Conservation (phyloP, 140 eudicot species). For the Ambrosia hybrid region DNA sequence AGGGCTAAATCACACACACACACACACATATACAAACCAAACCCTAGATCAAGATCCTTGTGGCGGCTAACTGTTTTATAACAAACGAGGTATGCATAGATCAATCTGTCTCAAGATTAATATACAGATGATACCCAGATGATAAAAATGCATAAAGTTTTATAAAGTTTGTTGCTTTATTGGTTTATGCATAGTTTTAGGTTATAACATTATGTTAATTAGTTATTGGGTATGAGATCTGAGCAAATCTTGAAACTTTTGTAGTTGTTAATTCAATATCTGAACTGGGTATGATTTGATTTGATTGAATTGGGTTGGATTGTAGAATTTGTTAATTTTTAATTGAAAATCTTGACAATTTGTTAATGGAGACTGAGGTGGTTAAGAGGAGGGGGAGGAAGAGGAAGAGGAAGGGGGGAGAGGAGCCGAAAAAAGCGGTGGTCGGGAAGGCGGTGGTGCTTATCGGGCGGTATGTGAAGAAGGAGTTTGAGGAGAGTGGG, state of each 20-base stretch:
- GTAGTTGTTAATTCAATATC: too few relatives aligned
- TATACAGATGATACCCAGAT: constrained; percentile 15
- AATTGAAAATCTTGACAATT: too few relatives aligned
- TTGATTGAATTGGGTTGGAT: background rate
- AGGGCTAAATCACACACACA: constrained; percentile 29
- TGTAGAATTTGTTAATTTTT: too few relatives aligned
- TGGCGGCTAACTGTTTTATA: constrained; percentile 20
- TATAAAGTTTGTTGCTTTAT: background rate
- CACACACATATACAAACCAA: constrained; percentile 19
- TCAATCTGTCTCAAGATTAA: too few relatives aligned
- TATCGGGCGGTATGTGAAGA: constrained; percentile 82
- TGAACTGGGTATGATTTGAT: constrained; percentile 30
- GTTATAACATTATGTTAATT: constrained; percentile 18
- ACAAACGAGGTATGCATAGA: constrained; percentile 25
- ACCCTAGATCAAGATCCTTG: constrained; percentile 29
- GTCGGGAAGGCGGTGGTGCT: constrained; percentile 42
- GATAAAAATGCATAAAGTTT: constrained; percentile 6
- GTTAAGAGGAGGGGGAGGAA: constrained; percentile 65
- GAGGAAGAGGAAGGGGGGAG: constrained; percentile 30
- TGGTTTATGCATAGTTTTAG: constrained; percentile 7
- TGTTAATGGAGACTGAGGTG: constrained; percentile 62
- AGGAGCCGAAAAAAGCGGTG: constrained; percentile 40
- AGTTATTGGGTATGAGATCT: constrained; percentile 27
- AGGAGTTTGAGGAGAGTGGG: constrained; percentile 75
- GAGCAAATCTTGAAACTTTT: constrained; percentile 3